These are phyloP conservation scores for Chrysoporthe puriensis DNA, from an alignment of 2,329 filamentous ascomycete genomes.

Conservation along the genomic window DNA sequence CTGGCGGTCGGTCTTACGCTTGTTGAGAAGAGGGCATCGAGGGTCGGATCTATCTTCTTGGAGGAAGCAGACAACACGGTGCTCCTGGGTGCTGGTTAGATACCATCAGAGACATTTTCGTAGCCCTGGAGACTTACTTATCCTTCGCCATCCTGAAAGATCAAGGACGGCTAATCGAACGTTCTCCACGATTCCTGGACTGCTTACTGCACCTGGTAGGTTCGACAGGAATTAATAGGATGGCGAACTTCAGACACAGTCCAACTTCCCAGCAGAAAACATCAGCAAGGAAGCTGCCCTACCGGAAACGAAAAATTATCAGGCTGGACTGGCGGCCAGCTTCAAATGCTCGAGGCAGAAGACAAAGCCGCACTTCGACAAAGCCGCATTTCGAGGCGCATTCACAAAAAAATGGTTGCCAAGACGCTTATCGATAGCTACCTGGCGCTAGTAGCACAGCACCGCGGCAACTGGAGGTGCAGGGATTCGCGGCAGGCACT, in stretches of 20 bases:
- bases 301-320: not conserved
- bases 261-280: not conserved
- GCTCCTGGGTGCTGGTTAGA: slow-evolving; percentile 39
- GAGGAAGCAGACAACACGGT: slow-evolving; percentile 47
- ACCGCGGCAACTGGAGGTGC: not conserved
- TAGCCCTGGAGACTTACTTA: slow-evolving; percentile 17
- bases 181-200: not conserved
- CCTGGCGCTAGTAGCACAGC: not conserved
- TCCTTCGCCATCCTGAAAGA: slow-evolving; percentile 22
- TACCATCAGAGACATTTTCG: not conserved
- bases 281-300: not conserved
- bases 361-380: not conserved
- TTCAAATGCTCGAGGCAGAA: not conserved
- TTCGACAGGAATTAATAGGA: not conserved
- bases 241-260: not conserved
- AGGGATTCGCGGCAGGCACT: slow-evolving; percentile 1
- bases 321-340: not conserved
- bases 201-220: not conserved
- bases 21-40: slow-evolving; percentile 71
- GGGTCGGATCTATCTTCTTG: slow-evolving; percentile 67
- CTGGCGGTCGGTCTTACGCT: slow-evolving; percentile 60
- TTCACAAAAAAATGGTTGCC: slow-evolving; percentile 6
- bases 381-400: not conserved
- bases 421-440: slow-evolving; percentile 9
- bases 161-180: not conserved